Conservation (phyloP, 192 early-diverging fungal genomes). For the Umbelopsis sp. region DNA sequence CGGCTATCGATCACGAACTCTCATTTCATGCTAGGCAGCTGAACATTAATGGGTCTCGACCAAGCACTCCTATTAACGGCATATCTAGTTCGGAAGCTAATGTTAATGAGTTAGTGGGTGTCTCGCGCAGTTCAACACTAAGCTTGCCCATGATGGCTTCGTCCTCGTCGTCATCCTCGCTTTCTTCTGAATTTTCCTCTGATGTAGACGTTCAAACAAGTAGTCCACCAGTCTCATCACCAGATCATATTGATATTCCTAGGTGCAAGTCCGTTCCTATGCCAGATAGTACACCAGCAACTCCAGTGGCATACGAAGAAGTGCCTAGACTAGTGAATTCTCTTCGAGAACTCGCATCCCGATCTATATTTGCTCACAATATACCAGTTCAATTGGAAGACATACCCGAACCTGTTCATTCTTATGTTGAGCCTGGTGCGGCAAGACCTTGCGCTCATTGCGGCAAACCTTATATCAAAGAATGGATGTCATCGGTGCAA, state of each 20-base stretch:
- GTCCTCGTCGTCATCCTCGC: background rate
- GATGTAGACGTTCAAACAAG: background rate
- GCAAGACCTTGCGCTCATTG: constrained; percentile 44
- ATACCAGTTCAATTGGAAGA: constrained; percentile 21
- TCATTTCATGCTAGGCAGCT: constrained; percentile 36
- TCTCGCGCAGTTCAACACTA: background rate
- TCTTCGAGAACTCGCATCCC: constrained; percentile 46
- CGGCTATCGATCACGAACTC: constrained; percentile 38
- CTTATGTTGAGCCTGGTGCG: constrained; percentile 34
- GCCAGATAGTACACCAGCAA: background rate
- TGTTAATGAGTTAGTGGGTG: background rate
- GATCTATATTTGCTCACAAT: constrained; percentile 34
- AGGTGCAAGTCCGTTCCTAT: background rate
- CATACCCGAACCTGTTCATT: constrained; percentile 11
- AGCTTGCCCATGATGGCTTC: background rate
- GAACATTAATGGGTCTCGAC: constrained; percentile 31
- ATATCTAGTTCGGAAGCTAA: background rate
- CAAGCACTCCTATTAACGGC: constrained; percentile 11
- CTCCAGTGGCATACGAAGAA: background rate
- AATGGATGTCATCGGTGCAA: constrained; percentile 57
- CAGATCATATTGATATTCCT: too few species aligned
- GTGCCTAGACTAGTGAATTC: constrained; percentile 42
- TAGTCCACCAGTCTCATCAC: background rate
- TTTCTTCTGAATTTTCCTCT: background rate
- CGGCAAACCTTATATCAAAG: constrained; percentile 49